Percentiles rank a stretch among this genome's conserved stretches.
Evolutionary conservation across 208 protist species (phyloP).

Genomic region (Acanthamoeba sp.): DNA sequence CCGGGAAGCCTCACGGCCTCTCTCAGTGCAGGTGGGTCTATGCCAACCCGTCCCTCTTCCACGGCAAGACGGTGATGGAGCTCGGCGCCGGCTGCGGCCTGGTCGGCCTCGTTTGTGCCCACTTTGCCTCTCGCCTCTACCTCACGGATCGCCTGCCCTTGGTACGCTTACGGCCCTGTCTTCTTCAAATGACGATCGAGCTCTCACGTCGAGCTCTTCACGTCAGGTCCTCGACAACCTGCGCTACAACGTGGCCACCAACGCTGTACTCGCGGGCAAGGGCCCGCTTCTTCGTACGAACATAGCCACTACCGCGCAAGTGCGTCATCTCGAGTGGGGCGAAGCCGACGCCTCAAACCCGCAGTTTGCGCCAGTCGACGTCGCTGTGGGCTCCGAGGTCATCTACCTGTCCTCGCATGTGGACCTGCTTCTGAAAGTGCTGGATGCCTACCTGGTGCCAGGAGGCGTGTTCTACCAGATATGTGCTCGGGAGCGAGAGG

Average conservation of each 20-base stretch:
- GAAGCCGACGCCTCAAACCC: neutral
- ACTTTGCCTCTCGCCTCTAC: neutral
- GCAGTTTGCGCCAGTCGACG: conserved; percentile 10
- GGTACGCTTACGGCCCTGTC: neutral
- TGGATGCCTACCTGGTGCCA: conserved; percentile 13
- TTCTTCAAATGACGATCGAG: neutral
- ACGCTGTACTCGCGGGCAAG: neutral
- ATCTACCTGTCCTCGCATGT: conserved; percentile 37
- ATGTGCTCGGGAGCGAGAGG: conserved; percentile 39
- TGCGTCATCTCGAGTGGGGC: neutral
- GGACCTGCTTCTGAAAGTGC: conserved; percentile 30
- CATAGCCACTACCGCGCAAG: neutral
- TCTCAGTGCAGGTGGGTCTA: conserved; percentile 26
- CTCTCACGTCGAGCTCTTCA: neutral
- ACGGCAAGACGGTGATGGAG: conserved; percentile 49
- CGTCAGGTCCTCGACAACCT: neutral
- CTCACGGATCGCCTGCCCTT: conserved; percentile 37
- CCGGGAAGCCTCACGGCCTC: too few species aligned
- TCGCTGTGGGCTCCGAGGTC: neutral
- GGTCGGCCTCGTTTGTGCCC: conserved; percentile 21
- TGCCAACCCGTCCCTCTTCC: conserved; percentile 1
- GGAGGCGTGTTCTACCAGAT: conserved; percentile 32
- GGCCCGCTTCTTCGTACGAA: neutral
- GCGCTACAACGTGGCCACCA: neutral
- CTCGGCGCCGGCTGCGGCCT: conserved; percentile 26